phyloP scores from a whole-genome alignment of 768 basidiomycete genomes.

The Psilocybe sp. region DNA sequence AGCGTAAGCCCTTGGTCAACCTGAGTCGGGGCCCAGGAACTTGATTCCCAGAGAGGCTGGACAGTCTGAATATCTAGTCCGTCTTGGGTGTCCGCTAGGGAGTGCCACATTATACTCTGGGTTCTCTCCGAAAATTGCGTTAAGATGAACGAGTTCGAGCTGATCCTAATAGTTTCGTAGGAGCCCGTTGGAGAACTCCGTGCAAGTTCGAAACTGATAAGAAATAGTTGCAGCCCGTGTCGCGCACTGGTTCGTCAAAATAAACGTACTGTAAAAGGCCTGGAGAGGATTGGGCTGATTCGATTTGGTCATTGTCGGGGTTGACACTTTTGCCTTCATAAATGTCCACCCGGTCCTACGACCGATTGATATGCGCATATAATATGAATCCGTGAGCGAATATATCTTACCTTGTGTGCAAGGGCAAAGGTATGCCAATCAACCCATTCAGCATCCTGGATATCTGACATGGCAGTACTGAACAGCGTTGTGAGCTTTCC shows the following conservation, averaged over 20 bases:
- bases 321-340: conserved; percentile 32
- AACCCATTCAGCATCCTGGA: conserved; percentile 36
- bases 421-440: conserved; percentile 36
- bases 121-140: conserved; percentile 3
- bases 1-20: background rate
- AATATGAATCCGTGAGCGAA: too few relatives aligned
- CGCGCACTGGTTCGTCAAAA: background rate
- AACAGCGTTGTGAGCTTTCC: conserved; percentile 28
- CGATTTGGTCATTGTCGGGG: conserved; percentile 29
- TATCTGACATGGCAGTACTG: conserved; percentile 16
- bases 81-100: background rate
- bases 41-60: too few relatives aligned
- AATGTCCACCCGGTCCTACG: conserved; percentile 38
- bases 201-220: conserved; percentile 19
- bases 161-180: conserved; percentile 21
- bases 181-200: conserved; percentile 14
- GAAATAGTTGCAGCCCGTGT: background rate
- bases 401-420: conserved; percentile 32
- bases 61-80: conserved; percentile 11
- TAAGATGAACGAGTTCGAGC: conserved; percentile 10
- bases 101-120: conserved; percentile 24
- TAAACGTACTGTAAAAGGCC: conserved; percentile 11
- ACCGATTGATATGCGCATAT: background rate
- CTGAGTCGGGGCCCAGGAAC: too few relatives aligned
- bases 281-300: background rate